Percentiles rank a stretch among this genome's conserved stretches.
Conservation (phyloP, 306 rosid species). For the Malus asiatica region DNA sequence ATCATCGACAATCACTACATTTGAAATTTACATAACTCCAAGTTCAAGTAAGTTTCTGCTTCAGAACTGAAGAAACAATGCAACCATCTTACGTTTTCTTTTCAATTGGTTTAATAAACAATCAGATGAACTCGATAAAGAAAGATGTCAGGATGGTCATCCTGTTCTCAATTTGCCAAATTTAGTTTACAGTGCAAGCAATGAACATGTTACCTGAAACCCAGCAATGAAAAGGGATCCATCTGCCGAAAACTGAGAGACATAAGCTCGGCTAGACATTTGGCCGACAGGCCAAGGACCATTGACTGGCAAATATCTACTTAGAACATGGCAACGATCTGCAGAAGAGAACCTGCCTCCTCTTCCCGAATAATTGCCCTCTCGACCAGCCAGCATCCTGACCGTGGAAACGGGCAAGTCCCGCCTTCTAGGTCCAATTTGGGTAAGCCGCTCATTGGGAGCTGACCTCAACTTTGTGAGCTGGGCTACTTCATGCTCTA, state of each 20-base stretch:
- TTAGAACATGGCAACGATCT: conserved; percentile 79
- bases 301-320: conserved; percentile 82
- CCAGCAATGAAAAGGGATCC: conserved; percentile 88
- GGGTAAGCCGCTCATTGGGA: conserved; percentile 48
- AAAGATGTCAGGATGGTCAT: neutral
- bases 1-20: neutral
- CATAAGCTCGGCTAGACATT: conserved; percentile 69
- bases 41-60: neutral
- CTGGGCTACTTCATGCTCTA: conserved; percentile 77
- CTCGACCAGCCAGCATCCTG: conserved; percentile 90
- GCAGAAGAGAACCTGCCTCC: conserved; percentile 91
- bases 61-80: neutral
- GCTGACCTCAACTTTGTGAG: conserved; percentile 61
- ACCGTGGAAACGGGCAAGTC: conserved; percentile 64
- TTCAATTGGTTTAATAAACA: neutral
- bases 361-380: conserved; percentile 66
- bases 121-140: neutral
- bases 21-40: neutral
- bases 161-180: neutral
- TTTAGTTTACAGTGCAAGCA: neutral
- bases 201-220: conserved; percentile 58
- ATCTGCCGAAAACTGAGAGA: conserved; percentile 87
- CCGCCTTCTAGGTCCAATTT: conserved; percentile 43
- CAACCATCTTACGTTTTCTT: neutral
- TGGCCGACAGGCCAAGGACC: conserved; percentile 82